A percentile compares a stretch with the other conserved stretches of the same genome.
Conservation (phyloP, 306 rosid species). For the Hippophae rhamnoides region DNA sequence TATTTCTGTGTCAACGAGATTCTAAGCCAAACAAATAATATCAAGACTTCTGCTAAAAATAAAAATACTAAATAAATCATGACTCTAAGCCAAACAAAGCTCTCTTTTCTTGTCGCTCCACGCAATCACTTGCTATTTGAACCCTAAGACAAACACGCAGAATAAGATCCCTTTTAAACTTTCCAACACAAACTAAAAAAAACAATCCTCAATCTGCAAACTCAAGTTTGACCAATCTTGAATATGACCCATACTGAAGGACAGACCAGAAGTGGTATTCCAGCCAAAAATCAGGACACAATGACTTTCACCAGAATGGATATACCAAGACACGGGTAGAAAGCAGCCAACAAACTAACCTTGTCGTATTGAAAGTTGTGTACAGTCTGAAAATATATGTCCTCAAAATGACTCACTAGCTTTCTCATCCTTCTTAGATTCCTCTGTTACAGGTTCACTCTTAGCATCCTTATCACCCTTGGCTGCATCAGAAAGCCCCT, state of each 20-base stretch:
- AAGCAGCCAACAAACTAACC: not conserved
- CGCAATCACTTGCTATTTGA: too few relatives aligned
- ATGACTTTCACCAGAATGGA: constrained; percentile 25
- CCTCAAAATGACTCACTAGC: constrained; percentile 41
- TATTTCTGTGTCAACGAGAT: too few relatives aligned
- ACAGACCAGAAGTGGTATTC: constrained; percentile 22
- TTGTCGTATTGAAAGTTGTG: not conserved
- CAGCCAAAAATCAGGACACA: constrained; percentile 32
- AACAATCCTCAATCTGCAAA: constrained; percentile 38
- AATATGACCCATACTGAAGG: constrained; percentile 29
- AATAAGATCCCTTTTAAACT: constrained; percentile 10
- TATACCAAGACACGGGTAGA: constrained; percentile 32
- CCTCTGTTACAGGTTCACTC: constrained; percentile 31
- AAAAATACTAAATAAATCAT: too few relatives aligned
- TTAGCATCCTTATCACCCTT: constrained; percentile 18
- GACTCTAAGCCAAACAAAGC: too few relatives aligned
- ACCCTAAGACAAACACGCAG: too few relatives aligned
- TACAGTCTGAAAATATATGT: constrained; percentile 13
- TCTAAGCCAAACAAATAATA: too few relatives aligned
- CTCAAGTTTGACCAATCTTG: constrained; percentile 27
- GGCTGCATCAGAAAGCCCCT: constrained; percentile 10
- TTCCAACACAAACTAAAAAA: constrained; percentile 29
- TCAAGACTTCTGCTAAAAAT: too few relatives aligned
- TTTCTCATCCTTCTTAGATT: constrained; percentile 43
- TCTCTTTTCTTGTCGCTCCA: too few relatives aligned